Conservation (phyloP, 352 stramenopile species). For the Pythium scleroteichum region DNA sequence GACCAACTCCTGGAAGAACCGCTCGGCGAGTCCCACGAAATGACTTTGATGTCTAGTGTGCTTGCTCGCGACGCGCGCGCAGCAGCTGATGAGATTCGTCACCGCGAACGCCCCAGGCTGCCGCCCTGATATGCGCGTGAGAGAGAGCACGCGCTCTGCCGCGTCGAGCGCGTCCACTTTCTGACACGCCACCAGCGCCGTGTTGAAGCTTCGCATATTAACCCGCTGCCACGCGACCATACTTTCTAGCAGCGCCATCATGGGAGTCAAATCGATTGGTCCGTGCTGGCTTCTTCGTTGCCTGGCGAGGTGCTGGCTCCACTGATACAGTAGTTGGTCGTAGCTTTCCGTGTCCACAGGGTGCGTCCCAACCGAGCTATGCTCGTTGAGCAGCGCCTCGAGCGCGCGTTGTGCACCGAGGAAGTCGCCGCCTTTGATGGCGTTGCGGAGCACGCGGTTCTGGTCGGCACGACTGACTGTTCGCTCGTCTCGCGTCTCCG, state of each 20-base stretch:
- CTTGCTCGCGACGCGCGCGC: slow-evolving; percentile 32
- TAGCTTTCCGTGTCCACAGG: slow-evolving; percentile 41
- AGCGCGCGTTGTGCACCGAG: slow-evolving; percentile 12
- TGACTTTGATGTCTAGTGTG: slow-evolving; percentile 30
- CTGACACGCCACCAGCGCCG: slow-evolving; percentile 68
- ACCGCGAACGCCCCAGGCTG: slow-evolving; percentile 47
- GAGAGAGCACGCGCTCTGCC: slow-evolving; percentile 39
- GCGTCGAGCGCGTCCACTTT: slow-evolving; percentile 39
- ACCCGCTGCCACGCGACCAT: slow-evolving; percentile 46
- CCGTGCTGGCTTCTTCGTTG: not conserved
- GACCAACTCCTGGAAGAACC: slow-evolving; percentile 52
- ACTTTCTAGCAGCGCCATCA: slow-evolving; percentile 50
- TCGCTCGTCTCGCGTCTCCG: not conserved
- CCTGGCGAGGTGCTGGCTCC: slow-evolving; percentile 21
- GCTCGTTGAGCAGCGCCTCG: slow-evolving; percentile 8
- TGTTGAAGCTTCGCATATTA: slow-evolving; percentile 60
- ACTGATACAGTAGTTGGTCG: slow-evolving; percentile 57
- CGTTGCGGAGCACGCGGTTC: slow-evolving; percentile 11
- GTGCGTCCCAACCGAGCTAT: not conserved
- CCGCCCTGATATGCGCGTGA: slow-evolving; percentile 39
- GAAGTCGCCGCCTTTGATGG: slow-evolving; percentile 20
- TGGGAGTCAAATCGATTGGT: slow-evolving; percentile 34
- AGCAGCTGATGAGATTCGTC: slow-evolving; percentile 69
- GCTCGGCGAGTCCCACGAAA: slow-evolving; percentile 36
- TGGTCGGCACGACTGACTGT: not conserved